These are phyloP conservation scores for Cutaneotrichosporon cavernicola DNA, from an alignment of 1,284 basidiomycete species.

Conservation along the genomic window DNA sequence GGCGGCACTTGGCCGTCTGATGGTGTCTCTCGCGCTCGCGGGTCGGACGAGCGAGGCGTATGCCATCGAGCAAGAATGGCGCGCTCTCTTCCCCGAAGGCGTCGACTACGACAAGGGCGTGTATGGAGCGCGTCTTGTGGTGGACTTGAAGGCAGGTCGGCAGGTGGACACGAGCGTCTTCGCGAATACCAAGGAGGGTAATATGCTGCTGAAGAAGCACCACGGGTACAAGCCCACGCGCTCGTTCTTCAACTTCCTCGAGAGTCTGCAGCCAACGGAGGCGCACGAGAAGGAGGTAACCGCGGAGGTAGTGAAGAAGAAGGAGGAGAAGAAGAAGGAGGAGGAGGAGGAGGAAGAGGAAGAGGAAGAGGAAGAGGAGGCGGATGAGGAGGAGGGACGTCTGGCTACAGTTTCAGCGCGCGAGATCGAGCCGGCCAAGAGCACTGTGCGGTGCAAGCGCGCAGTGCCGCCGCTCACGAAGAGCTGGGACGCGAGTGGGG, in stretches of 20 bases:
- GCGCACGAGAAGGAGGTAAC: not conserved
- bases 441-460: not conserved
- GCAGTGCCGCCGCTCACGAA: slow-evolving; percentile 15
- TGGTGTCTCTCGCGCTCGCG: slow-evolving; percentile 31
- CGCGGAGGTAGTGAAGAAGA: not conserved
- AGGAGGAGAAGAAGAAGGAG: not conserved
- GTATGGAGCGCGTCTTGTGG: slow-evolving; percentile 34
- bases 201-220: not conserved
- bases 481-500: slow-evolving; percentile 1
- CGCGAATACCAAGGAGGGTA: not conserved
- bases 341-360: not conserved
- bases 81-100: slow-evolving; percentile 13
- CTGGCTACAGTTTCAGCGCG: not conserved
- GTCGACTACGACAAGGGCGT: slow-evolving; percentile 32
- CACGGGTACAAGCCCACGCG: slow-evolving; percentile 17
- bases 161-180: slow-evolving; percentile 29
- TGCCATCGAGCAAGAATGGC: slow-evolving; percentile 31
- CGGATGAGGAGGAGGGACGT: not conserved
- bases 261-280: slow-evolving; percentile 8
- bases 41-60: slow-evolving; percentile 30
- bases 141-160: slow-evolving; percentile 34
- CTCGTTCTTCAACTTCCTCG: slow-evolving; percentile 16
- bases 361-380: not conserved
- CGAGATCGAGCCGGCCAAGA: not conserved
- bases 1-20: slow-evolving; percentile 33